Evolutionary conservation across 225 moss, liverwort and hornwort species (phyloP), one percentile per base, ranked within the genome.

Genomic region (Antitrichia curtipendula): DNA sequence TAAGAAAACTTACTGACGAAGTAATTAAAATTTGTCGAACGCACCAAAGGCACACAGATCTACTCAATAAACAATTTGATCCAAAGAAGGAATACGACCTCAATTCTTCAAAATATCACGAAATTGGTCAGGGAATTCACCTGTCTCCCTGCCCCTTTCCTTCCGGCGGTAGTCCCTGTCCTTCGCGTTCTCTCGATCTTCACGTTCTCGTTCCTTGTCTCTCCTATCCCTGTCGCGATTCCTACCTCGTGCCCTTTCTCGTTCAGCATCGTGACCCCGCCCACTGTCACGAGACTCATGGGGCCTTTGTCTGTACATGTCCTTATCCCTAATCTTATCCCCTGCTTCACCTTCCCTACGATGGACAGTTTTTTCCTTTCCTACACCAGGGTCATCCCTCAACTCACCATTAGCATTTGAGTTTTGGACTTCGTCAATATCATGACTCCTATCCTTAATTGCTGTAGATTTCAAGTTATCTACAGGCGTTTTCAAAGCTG

Each of bases 121-220:
- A 61, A 57, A 31, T n/a, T 65, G 57, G 27, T 47, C 38, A 31
- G 19, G 18, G 66, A 75, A 74, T 41, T 80, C 60, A 74, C 99
- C 96, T 90, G 93, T 79, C 56, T 99, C 99, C 86, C 97, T 95
- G 92, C 95, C 92, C 90, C 97, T 95, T 81, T 97, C 99, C 91
- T 96, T 97, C 60, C 91, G 91, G 20, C 99, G 97, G 88, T 96
- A 93, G 64, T 96, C 97, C 89, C 95, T 96, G 57, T 97, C 95
- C 87, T 94, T 97, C 8, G 93, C 61, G 83, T 69, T 89, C 85
- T 93, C 92, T 79, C 93, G 92, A 87, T 93, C 91, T 77, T 93
- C 89, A 68, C 96, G 93, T 71, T 97, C 96, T 83, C 95, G 93
- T 75, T 96, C 98, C 91, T 93, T 96, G 54, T 96, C 98, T 66